A percentile compares a stretch with the other conserved stretches of the same genome.
Conservation (phyloP, 768 basidiomycete species). For the Rhizopogon rudus region DNA sequence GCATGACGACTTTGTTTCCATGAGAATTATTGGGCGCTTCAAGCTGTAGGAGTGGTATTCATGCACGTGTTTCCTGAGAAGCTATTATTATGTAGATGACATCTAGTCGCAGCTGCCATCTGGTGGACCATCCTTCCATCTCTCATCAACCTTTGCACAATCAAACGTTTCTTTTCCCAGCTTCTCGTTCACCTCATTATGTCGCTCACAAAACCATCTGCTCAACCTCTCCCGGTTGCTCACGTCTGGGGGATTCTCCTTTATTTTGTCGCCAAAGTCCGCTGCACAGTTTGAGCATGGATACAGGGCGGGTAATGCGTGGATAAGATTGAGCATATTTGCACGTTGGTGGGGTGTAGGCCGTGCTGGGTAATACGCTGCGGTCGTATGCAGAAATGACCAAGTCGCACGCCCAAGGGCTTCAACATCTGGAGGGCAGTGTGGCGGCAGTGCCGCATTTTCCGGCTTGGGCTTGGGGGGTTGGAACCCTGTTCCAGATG, state of each 20-base stretch:
- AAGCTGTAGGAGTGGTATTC: not conserved
- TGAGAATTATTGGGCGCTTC: not conserved
- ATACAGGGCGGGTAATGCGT: constrained; percentile 77
- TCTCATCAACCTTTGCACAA: constrained; percentile 75
- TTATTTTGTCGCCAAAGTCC: constrained; percentile 74
- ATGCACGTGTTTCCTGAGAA: not conserved
- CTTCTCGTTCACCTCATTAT: constrained; percentile 88
- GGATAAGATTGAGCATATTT: constrained; percentile 79
- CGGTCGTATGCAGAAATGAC: constrained; percentile 95
- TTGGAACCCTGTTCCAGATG: constrained; percentile 23
- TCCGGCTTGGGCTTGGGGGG: constrained; percentile 20
- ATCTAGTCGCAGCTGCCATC: constrained; percentile 85
- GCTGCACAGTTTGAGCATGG: constrained; percentile 84
- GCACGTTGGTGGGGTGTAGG: constrained; percentile 72
- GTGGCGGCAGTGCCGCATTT: constrained; percentile 39
- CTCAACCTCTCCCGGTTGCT: constrained; percentile 63
- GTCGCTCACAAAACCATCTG: constrained; percentile 85
- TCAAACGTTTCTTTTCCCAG: constrained; percentile 83
- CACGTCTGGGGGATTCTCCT: constrained; percentile 69
- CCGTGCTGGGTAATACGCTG: constrained; percentile 89
- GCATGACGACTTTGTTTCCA: not conserved
- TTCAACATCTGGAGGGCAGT: constrained; percentile 91
- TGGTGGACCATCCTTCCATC: constrained; percentile 88
- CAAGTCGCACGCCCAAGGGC: constrained; percentile 89
- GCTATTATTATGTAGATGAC: no score